Evolutionary conservation across 306 rosid species (phyloP).

Genomic region (Hylodesmum podocarpum): DNA sequence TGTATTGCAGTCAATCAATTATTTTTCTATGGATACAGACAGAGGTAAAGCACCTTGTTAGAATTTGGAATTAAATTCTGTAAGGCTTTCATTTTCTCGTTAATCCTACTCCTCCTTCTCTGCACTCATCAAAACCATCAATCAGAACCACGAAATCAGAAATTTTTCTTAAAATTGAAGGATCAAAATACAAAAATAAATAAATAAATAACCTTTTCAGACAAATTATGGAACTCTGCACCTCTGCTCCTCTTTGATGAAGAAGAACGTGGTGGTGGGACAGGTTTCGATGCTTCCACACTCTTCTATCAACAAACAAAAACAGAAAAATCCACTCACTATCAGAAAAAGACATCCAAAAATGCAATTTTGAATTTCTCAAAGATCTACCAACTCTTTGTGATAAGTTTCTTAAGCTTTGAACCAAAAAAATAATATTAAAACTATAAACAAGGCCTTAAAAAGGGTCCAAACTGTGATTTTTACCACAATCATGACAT

Average conservation of each 20-base stretch:
- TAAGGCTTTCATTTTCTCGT: constrained; percentile 93
- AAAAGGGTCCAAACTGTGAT: not conserved
- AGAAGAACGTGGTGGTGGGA: constrained; percentile 52
- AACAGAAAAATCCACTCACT: constrained; percentile 8
- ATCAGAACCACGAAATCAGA: constrained; percentile 22
- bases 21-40: not conserved
- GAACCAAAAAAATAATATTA: not conserved
- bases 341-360: constrained; percentile 3
- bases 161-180: not conserved
- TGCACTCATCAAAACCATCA: constrained; percentile 44
- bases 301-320: constrained; percentile 40
- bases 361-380: constrained; percentile 5
- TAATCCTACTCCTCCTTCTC: constrained; percentile 93
- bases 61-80: constrained; percentile 95
- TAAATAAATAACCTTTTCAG: constrained; percentile 86
- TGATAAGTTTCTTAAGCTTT: not conserved
- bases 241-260: constrained; percentile 87
- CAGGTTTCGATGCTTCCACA: constrained; percentile 48
- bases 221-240: constrained; percentile 90
- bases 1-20: too few relatives aligned
- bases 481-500: not conserved
- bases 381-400: constrained; percentile 13
- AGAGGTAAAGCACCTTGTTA: constrained; percentile 66
- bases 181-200: too few relatives aligned
- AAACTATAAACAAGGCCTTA: not conserved